Evolutionary conservation across 805 yeast species (phyloP).

Genomic region (Kurtzmaniella cleridarum): DNA sequence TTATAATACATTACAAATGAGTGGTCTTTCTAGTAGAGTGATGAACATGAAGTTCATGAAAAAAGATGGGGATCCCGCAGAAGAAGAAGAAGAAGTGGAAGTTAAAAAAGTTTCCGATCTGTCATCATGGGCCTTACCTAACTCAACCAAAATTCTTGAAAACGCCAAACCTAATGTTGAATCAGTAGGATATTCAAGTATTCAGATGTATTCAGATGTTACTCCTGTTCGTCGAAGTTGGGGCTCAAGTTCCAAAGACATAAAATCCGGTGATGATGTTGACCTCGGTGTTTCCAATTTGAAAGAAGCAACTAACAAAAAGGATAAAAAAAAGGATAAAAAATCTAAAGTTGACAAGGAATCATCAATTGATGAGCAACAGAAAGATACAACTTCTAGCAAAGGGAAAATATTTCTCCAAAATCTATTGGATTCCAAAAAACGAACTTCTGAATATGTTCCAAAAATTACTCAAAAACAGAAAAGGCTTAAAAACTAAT

Average conservation of each 20-base stretch:
- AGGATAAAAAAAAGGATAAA: conserved; percentile 1
- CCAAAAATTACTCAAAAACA: conserved; percentile 11
- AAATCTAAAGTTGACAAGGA: conserved; percentile 4
- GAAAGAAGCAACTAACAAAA: conserved; percentile 4
- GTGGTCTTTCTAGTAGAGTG: conserved; percentile 56
- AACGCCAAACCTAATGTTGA: conserved; percentile 18
- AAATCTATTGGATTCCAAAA: conserved; percentile 6
- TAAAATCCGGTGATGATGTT: conserved; percentile 2
- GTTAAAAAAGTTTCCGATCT: conserved; percentile 39
- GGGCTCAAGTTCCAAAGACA: conserved; percentile 9
- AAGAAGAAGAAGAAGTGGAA: conserved; percentile 26
- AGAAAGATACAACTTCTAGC: conserved; percentile 7
- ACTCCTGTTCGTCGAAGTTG: conserved; percentile 9
- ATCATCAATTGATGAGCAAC: neutral
- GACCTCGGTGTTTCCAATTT: conserved; percentile 4
- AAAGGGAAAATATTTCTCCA: conserved; percentile 10
- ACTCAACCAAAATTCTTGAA: conserved; percentile 19
- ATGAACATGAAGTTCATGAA: conserved; percentile 74
- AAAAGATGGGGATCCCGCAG: conserved; percentile 32
- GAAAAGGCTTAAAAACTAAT: conserved; percentile 7
- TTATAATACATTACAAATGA: too few species aligned
- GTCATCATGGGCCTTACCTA: conserved; percentile 49
- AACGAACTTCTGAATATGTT: conserved; percentile 8
- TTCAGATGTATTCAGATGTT: conserved; percentile 14
- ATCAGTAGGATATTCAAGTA: conserved; percentile 38